Base-by-base conservation (phyloP, 371 early-diverging fungal species). In the Nematocida sp. region DNA sequence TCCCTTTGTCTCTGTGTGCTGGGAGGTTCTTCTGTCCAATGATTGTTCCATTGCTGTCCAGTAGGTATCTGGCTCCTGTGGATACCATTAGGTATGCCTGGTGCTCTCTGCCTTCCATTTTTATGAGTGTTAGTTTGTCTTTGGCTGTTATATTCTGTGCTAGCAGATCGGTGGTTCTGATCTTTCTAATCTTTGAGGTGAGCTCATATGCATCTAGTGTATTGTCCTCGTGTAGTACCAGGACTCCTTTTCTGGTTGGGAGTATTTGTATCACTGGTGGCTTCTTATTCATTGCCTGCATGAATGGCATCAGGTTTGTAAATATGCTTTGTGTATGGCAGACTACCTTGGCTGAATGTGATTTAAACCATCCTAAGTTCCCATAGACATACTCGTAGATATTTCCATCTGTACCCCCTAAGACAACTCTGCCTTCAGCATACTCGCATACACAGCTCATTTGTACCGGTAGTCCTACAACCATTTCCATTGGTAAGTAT, bases 361-460 rank as follows among this genome's bases (percentile, higher is more conserved):
- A 41, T 19, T 49, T 49, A 7, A 60, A 32, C 74, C 74, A 70
- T 5, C 51, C 34, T 11, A 23, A 60, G 7, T 55, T 34, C 11
- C 23, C 43, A 34, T 70, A 70, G 1, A 58, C 51, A 23, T 48
- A 57, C 60, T 70, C 74, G 38, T 70, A 70, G 27, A 70, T 70
- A 51, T 70, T 70, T 29, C 74, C 74, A 61, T 70, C 74, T 19
- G 23, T 32, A 19, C 74, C 74, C 46, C 74, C 74, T 35, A 70
- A 37, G 31, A 70, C 25, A 27, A 70, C 55, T 40, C 74, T 47
- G 9, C 55, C 52, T 4, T 60, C 60, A 29, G 11, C n/a, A 7
- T 9, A 60, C 53, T 70, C 74, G 53, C 74, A 70, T 5, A 70
- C 58, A 13, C 47, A 57, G 0, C 27, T 46, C 74, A 70, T 70